Evolutionary conservation across 352 stramenopile genomes (phyloP), one percentile per base, ranked within the genome.

Genomic region (Phytophthora multivora): DNA sequence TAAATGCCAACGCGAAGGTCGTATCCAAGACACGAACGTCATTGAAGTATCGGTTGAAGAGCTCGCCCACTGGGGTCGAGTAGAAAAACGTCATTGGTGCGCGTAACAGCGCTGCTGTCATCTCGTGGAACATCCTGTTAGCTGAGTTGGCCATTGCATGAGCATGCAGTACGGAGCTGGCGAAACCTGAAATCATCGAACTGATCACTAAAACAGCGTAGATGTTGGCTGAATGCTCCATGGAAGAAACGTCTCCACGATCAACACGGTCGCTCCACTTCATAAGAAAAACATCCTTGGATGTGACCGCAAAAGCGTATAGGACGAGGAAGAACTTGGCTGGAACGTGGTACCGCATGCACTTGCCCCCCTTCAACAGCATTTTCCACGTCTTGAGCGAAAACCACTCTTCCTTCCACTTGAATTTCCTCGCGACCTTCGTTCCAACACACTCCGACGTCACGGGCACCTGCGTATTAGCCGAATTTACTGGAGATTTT

Each of bases 41-140:
- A n/a, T 74, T 59, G 45, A 80, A 71, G 36, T 83, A 83, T 15
- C 75, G 69, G 38, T 77, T 79, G 39, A 83, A 72, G 15, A 83
- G 62, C 30, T 79, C 63, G 0, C 75, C 75, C 18, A 83, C 71
- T n/a, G 75, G 71, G 12, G 71, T 80, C 9, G 64, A 65, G 30
- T 77, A 74, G 26, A 83, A 83, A 56, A 83, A 83, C 2, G 58
- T 59, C 65, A 80, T 75, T 8, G 75, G 71, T 1, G 75, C 71
- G 28, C 60, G 75, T 8, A 83, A 47, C 16, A 83, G 42, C 25
- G 75, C 68, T 11, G 38, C 61, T 30, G 75, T 83, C 75, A 83
- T 80, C n/a, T 69, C 67, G 36, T 66, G 61, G 25, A 83, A 83
- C 46, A 80, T 69, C 8, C 49, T 55, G 31, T 77, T 74, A 7